Conservation (phyloP, 805 yeast species). For the Ogataea glucozyma region DNA sequence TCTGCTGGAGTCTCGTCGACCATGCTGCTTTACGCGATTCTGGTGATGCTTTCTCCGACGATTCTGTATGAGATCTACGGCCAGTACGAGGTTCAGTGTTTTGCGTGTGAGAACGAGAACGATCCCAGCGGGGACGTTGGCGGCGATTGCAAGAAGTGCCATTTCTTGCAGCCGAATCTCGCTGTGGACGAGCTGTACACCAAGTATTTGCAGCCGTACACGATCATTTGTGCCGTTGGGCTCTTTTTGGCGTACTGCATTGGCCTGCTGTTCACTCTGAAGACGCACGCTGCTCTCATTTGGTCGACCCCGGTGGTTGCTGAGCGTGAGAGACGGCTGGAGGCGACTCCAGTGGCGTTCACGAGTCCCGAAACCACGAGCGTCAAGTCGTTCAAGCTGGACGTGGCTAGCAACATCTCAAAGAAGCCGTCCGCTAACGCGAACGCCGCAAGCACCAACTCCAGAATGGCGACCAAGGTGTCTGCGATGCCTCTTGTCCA, state of each 20-base stretch:
- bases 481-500: conserved; percentile 4
- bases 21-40: conserved; percentile 86
- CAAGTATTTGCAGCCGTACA: conserved; percentile 75
- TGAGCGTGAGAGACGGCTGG: conserved; percentile 38
- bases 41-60: conserved; percentile 92
- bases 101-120: conserved; percentile 44
- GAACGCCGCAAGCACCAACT: not conserved
- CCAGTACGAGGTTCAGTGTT: conserved; percentile 74
- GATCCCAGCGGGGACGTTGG: conserved; percentile 11
- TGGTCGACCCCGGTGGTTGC: conserved; percentile 73
- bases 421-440: conserved; percentile 9
- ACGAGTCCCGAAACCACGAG: conserved; percentile 24
- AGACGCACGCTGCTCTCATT: conserved; percentile 95
- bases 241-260: conserved; percentile 82
- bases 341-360: conserved; percentile 4
- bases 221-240: conserved; percentile 74
- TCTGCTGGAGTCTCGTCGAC: conserved; percentile 98
- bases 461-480: not conserved
- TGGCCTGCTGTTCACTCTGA: conserved; percentile 88
- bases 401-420: conserved; percentile 11
- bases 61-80: conserved; percentile 89
- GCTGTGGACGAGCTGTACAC: conserved; percentile 66
- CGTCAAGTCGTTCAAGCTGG: conserved; percentile 29
- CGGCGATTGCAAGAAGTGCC: conserved; percentile 65
- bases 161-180: conserved; percentile 75